These are phyloP conservation scores for Gracilaria gracilis DNA, from an alignment of 23 red algal genomes.

Conservation along the genomic window DNA sequence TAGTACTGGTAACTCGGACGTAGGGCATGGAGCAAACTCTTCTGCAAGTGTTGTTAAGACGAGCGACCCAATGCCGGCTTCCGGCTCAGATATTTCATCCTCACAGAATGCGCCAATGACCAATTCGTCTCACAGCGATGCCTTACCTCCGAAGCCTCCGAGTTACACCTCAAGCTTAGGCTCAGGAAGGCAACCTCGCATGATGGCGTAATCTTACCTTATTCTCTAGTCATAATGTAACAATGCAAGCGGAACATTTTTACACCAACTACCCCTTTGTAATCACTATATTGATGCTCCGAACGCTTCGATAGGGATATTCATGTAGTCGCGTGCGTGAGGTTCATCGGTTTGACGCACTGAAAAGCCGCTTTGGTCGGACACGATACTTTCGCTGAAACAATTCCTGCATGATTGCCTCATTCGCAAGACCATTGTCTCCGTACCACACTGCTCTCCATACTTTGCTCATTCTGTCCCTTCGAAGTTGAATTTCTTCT, in stretches of 20 bases:
- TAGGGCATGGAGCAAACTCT: background rate
- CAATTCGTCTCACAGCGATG: background rate
- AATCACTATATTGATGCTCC: too few relatives aligned
- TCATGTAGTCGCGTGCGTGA: too few relatives aligned
- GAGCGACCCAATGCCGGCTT: constrained; percentile 11
- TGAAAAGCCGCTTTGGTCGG: constrained; percentile 39
- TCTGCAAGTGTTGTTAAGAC: constrained; percentile 13
- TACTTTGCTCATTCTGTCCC: constrained; percentile 22
- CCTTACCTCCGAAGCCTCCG: background rate
- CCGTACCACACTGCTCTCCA: constrained; percentile 77
- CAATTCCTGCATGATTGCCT: constrained; percentile 46
- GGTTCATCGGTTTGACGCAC: background rate
- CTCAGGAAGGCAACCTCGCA: constrained; percentile 29
- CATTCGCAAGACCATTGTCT: constrained; percentile 39
- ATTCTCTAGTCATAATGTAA: background rate
- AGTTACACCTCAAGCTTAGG: background rate
- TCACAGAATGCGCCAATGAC: background rate
- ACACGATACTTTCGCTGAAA: constrained; percentile 47
- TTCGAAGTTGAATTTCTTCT: constrained; percentile 39
- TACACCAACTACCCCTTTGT: background rate
- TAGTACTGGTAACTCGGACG: constrained; percentile 21
- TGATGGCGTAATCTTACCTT: constrained; percentile 16
- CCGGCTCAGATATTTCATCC: background rate
- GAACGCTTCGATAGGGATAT: too few relatives aligned
- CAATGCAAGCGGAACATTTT: background rate